Base-by-base conservation (phyloP, 441 rosid species). In the Daphne laureola region DNA sequence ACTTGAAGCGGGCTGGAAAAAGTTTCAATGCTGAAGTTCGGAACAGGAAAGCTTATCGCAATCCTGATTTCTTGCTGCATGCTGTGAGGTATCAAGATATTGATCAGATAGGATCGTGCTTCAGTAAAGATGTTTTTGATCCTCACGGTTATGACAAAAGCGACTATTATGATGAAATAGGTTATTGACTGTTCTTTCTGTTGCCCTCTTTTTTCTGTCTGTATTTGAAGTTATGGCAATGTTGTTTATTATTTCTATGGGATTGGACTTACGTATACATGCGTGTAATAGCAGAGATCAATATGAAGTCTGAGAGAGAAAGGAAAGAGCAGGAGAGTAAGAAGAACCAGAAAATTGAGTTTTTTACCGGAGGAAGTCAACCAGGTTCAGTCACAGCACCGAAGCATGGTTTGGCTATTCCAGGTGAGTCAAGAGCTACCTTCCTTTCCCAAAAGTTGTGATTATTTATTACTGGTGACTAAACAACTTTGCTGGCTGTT, bases 61-160 rank as follows among this genome's bases (percentile, higher is more conserved):
- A 94, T 63, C 99, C 97, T 3, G 97, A 94, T 64, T 90, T 94
- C 59, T 75, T 87, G 67, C 73, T 87, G 57, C 97, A 90, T 65
- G 96, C 97, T 1, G 99, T 94, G 64, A 81, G 82, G 71, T 90
- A 90, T 70, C 97, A 94, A 69, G 96, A 81, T 57, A 90, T 94
- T 44, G 96, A 94, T 65, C 92, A 86, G 86, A 79, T 78, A 41
- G 98, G 99, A 25, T 83, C 98, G 55, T 87, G 95, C 85, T 82
- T 94, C 76, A 70, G 83, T 64, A 87, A 94, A 76, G 95, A 87
- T 68, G 94, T 90, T 0, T 94, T 87, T 50, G 92, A 94, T 49
- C 97, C 96, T 14, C 85, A 82, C 73, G 99, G 96, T 56, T 94
- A 86, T 65, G 94, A 90, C 67, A 73, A 67, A 49, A 83, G 94